Conservation (phyloP, 192 early-diverging fungal species). For the Coemansia sp. region DNA sequence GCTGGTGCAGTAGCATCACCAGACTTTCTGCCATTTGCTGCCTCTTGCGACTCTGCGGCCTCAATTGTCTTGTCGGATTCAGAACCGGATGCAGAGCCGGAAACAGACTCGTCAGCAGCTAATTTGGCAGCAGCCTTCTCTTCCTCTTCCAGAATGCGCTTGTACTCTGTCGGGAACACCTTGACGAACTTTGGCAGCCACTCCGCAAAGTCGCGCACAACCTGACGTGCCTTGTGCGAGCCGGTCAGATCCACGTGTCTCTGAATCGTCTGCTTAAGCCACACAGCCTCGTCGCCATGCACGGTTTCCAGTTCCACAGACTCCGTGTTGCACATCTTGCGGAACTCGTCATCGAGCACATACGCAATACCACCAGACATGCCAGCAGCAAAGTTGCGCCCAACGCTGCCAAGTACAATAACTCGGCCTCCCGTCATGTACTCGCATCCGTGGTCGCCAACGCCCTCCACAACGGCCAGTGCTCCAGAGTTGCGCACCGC, state of each 20-base stretch:
- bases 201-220: slow-evolving; percentile 70
- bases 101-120: neutral
- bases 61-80: slow-evolving; percentile 38
- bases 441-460: slow-evolving; percentile 98
- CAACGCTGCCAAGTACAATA: slow-evolving; percentile 83
- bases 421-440: slow-evolving; percentile 99
- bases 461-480: slow-evolving; percentile 90
- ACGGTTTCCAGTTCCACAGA: slow-evolving; percentile 87
- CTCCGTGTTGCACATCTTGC: slow-evolving; percentile 80
- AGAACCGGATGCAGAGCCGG: slow-evolving; percentile 4
- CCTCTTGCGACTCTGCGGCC: slow-evolving; percentile 20
- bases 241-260: slow-evolving; percentile 83
- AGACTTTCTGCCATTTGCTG: neutral
- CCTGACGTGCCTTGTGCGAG: slow-evolving; percentile 68
- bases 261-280: slow-evolving; percentile 73
- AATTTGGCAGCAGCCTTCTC: slow-evolving; percentile 21
- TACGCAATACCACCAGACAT: slow-evolving; percentile 98
- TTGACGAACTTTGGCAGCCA: slow-evolving; percentile 83
- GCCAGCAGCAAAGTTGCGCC: slow-evolving; percentile 98
- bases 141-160: slow-evolving; percentile 71
- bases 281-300: slow-evolving; percentile 71
- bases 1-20: slow-evolving; percentile 55
- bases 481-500: slow-evolving; percentile 98
- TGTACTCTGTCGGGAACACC: slow-evolving; percentile 93
- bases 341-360: slow-evolving; percentile 74